Base-by-base conservation (phyloP, 331 rosid genomes). In the Acacia concinna region DNA sequence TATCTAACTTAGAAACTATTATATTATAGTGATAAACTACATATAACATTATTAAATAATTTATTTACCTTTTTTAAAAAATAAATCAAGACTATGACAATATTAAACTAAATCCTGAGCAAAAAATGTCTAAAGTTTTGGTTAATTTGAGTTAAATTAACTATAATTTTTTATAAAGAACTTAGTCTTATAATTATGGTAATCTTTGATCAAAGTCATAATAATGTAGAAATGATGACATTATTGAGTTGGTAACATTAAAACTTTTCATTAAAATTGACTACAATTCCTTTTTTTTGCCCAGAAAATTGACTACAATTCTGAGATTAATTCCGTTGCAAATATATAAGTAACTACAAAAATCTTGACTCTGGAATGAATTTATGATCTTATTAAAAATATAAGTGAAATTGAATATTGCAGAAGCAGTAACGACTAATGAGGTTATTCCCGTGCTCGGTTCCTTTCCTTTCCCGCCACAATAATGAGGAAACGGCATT, bases 401-500 rank as follows among this genome's bases (percentile, higher is more conserved):
- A 4, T 13, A 57, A 25, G 65, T 23, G 32, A 57, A 11, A 56
- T 6, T 9, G 30, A 8, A 21, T 30, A 57, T 3, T 8, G n/a
- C 64, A 10, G 15, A 21, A 31, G 67, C 14, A 4, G 21, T 35
- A 66, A 35, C n/a, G 47, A 4, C 52, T 15, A 5, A 46, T 13
- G 52, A 46, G 43, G 72, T 10, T n/a, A 67, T n/a, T 38, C 73
- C 64, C 76, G 76, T 49, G 64, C 62, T 3, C 13, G 4, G 41
- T 21, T 49, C n/a, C 76, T 47, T 71, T 49, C 32, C 63, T 49
- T 49, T 71, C 64, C 64, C 15, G 63, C 38, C 76, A 34, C 41
- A 49, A 49, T 49, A 52, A 71, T n/a, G 46, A 71, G 60, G 49
- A 30, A 68, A 71, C 5, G 56, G 56, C 25, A 9, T 7, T 28